Conservation (phyloP, 805 yeast species). For the Grigorovia transvaalensis region DNA sequence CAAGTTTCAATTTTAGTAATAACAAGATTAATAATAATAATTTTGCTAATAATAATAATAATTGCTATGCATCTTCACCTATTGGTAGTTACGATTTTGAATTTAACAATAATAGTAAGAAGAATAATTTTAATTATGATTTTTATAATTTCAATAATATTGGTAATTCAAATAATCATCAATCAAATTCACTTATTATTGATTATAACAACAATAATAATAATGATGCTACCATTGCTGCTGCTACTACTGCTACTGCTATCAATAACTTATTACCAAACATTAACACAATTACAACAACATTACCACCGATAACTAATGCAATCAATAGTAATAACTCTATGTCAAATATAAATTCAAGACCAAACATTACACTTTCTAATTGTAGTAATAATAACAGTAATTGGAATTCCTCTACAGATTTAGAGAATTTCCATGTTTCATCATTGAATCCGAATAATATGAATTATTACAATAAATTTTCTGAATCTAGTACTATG, state of each 20-base stretch:
- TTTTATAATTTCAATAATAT: constrained; percentile 11
- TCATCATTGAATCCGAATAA: background rate
- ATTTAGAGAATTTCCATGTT: background rate
- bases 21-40: background rate
- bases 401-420: background rate
- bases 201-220: background rate
- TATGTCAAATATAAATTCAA: background rate
- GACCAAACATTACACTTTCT: too few species aligned
- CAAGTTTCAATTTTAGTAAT: background rate
- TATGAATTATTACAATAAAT: too few species aligned
- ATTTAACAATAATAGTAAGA: background rate
- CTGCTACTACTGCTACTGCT: too few species aligned
- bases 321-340: too few species aligned
- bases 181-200: background rate
- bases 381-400: too few species aligned
- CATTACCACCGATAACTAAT: background rate
- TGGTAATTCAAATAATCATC: background rate
- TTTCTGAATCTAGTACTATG: too few species aligned
- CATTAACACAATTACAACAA: background rate
- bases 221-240: too few species aligned
- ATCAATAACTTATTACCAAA: background rate
- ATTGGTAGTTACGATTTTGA: background rate
- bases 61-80: background rate
- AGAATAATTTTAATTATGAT: constrained; percentile 11
- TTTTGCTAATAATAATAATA: constrained; percentile 1